These are phyloP conservation scores for Talaromyces funiculosus DNA, from an alignment of 2,329 filamentous ascomycete species.

Conservation along the genomic window DNA sequence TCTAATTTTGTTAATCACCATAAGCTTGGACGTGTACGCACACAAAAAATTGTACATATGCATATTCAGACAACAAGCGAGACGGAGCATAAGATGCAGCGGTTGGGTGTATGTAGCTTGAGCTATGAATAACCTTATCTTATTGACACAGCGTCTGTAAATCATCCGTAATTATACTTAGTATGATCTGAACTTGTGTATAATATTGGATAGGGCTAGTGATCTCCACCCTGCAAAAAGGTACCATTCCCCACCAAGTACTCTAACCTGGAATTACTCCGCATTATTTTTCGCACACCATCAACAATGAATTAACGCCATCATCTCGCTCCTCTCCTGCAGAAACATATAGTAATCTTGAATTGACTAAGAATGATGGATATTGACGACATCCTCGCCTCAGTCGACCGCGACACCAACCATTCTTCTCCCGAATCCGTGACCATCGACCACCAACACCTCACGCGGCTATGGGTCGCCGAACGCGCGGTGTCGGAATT, in stretches of 20 bases:
- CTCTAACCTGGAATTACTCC: slow-evolving; percentile 1
- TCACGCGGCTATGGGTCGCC: slow-evolving; percentile 89
- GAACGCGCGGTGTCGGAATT: slow-evolving; percentile 86
- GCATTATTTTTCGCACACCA: neutral
- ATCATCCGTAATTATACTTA: neutral
- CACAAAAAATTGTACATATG: slow-evolving; percentile 2
- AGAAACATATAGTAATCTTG: neutral
- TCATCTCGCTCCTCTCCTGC: too few species aligned
- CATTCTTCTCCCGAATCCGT: slow-evolving; percentile 29
- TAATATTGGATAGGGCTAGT: neutral
- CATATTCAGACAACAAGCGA: neutral
- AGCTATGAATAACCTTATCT: slow-evolving; percentile 5
- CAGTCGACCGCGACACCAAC: slow-evolving; percentile 58
- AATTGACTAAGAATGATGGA: neutral
- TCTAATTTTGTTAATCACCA: slow-evolving; percentile 1
- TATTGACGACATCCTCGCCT: slow-evolving; percentile 74
- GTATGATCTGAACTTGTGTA: too few species aligned
- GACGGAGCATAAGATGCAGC: neutral
- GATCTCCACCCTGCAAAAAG: neutral
- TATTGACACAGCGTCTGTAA: neutral
- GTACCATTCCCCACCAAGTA: neutral
- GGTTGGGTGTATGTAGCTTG: neutral
- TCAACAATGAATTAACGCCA: neutral
- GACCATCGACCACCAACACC: slow-evolving; percentile 68
- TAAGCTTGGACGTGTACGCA: neutral